Conservation (phyloP, 2,329 filamentous ascomycete genomes). For the Fusarium caatingaense region DNA sequence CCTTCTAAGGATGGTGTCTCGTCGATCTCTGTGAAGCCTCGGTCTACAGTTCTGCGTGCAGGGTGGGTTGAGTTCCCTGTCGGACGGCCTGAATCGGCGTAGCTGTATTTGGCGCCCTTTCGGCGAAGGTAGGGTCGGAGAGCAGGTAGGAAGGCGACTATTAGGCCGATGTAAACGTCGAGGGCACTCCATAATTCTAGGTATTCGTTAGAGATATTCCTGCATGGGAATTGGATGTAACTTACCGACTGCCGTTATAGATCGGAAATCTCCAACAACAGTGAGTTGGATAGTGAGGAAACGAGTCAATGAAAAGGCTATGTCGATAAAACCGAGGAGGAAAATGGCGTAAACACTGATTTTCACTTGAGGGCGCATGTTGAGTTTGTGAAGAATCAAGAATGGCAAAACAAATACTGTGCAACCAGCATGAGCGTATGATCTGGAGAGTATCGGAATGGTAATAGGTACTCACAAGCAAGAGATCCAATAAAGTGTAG, state of each 20-base stretch:
- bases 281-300: conserved; percentile 31
- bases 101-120: conserved; percentile 12
- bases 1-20: conserved; percentile 18
- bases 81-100: conserved; percentile 16
- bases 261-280: conserved; percentile 3
- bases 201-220: background rate
- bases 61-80: conserved; percentile 7
- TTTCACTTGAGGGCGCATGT: conserved; percentile 25
- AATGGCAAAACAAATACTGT: conserved; percentile 28
- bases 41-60: conserved; percentile 1
- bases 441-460: too few species aligned
- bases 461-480: too few species aligned
- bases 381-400: conserved; percentile 23
- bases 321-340: conserved; percentile 33
- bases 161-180: conserved; percentile 33
- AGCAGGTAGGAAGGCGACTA: conserved; percentile 39
- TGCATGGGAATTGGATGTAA: rapidly evolving
- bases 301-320: conserved; percentile 36
- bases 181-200: conserved; percentile 37
- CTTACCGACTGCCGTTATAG: conserved; percentile 36
- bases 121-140: conserved; percentile 35
- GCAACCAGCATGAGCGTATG: too few species aligned
- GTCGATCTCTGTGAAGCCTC: conserved; percentile 35
- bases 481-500: conserved; percentile 29
- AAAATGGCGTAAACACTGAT: conserved; percentile 35